Conservation (phyloP, 2,329 filamentous ascomycete species). For the Alternaria atra region DNA sequence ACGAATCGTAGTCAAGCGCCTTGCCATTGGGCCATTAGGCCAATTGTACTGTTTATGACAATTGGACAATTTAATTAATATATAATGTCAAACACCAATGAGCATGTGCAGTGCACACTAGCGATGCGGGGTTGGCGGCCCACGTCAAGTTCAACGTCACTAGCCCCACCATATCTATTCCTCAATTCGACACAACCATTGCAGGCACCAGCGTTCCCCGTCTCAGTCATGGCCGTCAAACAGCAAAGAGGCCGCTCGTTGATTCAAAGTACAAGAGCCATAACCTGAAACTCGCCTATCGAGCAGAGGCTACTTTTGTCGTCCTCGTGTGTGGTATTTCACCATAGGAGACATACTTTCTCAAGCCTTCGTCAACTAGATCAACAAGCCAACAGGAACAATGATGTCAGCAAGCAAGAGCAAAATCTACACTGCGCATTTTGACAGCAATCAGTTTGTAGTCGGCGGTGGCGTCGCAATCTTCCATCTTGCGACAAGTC, state of each 20-base stretch:
- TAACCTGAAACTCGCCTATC: not conserved
- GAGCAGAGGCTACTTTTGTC: not conserved
- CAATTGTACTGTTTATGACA: slow-evolving; percentile 19
- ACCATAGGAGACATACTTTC: not conserved
- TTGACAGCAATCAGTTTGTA: slow-evolving; percentile 39
- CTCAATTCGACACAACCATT: slow-evolving; percentile 7
- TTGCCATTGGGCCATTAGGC: slow-evolving; percentile 63
- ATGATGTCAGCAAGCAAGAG: slow-evolving; percentile 7
- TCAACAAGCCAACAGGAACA: slow-evolving; percentile 17
- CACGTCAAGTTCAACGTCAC: slow-evolving; percentile 1
- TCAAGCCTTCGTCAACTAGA: slow-evolving; percentile 4
- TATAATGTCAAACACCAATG: not conserved
- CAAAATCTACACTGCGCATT: slow-evolving; percentile 32
- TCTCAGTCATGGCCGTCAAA: slow-evolving; percentile 9
- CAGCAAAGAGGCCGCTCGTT: not conserved
- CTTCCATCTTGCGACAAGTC: slow-evolving; percentile 57
- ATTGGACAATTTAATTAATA: not conserved
- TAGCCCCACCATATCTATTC: slow-evolving; percentile 14
- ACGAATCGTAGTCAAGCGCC: slow-evolving; percentile 64
- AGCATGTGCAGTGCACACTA: not conserved
- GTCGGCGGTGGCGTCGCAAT: slow-evolving; percentile 57
- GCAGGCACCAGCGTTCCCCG: slow-evolving; percentile 11
- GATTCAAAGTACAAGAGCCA: not conserved
- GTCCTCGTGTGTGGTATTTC: not conserved
- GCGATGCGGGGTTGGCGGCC: slow-evolving; percentile 1